phyloP scores from a whole-genome alignment of 371 early-diverging fungal species.

The Syncephalastrum racemosum region DNA sequence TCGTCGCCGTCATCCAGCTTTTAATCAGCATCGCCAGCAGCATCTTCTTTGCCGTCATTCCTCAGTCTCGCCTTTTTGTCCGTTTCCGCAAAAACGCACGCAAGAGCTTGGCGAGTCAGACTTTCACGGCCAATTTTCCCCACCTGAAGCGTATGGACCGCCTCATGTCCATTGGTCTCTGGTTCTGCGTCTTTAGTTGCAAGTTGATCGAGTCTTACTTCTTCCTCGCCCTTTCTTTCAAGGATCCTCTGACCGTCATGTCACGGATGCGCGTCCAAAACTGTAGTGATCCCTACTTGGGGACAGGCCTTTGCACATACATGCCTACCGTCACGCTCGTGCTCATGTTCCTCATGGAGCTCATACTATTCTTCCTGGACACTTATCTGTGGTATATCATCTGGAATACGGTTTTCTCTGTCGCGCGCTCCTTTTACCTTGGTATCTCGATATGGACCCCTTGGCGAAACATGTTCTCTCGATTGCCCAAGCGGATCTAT shows the following conservation, averaged over 20 bases:
- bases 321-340: constrained; percentile 68
- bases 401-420: constrained; percentile 79
- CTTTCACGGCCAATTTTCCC: constrained; percentile 80
- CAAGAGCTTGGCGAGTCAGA: constrained; percentile 61
- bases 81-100: constrained; percentile 22
- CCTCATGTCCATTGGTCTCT: constrained; percentile 69
- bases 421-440: constrained; percentile 73
- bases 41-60: constrained; percentile 61
- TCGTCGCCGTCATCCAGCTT: constrained; percentile 64
- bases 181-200: constrained; percentile 74
- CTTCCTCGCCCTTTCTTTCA: constrained; percentile 77
- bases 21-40: constrained; percentile 65
- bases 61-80: constrained; percentile 39
- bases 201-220: constrained; percentile 82
- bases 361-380: constrained; percentile 83
- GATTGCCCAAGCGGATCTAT: constrained; percentile 81
- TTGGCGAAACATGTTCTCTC: constrained; percentile 84
- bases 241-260: constrained; percentile 74
- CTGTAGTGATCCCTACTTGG: constrained; percentile 53
- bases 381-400: constrained; percentile 91
- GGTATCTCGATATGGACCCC: constrained; percentile 87
- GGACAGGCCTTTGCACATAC: constrained; percentile 55
- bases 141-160: constrained; percentile 67
- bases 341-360: constrained; percentile 72
- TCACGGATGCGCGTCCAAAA: constrained; percentile 47